Base-by-base conservation (phyloP, 2,329 filamentous ascomycete species). In the Pseudogymnoascus sp. region DNA sequence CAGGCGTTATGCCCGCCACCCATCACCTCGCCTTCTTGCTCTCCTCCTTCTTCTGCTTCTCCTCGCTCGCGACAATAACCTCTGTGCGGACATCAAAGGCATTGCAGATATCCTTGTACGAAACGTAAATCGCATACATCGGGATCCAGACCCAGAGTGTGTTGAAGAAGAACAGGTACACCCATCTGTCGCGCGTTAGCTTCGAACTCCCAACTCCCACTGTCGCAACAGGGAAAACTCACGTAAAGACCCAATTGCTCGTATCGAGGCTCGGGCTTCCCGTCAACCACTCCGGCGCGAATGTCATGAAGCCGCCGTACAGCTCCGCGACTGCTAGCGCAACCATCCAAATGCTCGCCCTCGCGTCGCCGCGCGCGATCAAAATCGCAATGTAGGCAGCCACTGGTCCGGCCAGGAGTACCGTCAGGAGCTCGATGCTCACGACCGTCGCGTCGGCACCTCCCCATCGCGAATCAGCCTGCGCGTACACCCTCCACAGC, bases 281-380 rank as follows among this genome's bases (percentile, higher is more conserved):
- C 2, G 80, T 82, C 10, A 89, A 75, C 86, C 86, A 89, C 74
- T 89, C 86, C 10, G 86, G 86, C 73, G 82, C 85, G 71, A 89
- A 89, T 0, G 86, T 89, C 82, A 89, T 88, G 75, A 85, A 89
- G 15, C 85, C 84, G 66, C 85, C 86, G 67, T 88, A 89, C 5
- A 89, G 68, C 77, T 89, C 86, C 62, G 81, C 84, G 3, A 84
- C 87, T 27, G 86, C 86, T 44, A 88, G 74, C 17, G 88, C 76
- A 63, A 85, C 79, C 80, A 89, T 87, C 77, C 82, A 79, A 66
- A 88, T 79, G 68, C 81, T 84, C 55, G 78, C 80, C 65, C 79
- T 81, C 58, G 79, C 76, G 66, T 84, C 79, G 67, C 77, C 78
- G 73, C 77, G 81, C 48, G 80, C 78, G 65, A 88, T 79, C n/a